These are phyloP conservation scores for Xylaria multiplex DNA, from an alignment of 2,329 filamentous ascomycete genomes.

Conservation along the genomic window DNA sequence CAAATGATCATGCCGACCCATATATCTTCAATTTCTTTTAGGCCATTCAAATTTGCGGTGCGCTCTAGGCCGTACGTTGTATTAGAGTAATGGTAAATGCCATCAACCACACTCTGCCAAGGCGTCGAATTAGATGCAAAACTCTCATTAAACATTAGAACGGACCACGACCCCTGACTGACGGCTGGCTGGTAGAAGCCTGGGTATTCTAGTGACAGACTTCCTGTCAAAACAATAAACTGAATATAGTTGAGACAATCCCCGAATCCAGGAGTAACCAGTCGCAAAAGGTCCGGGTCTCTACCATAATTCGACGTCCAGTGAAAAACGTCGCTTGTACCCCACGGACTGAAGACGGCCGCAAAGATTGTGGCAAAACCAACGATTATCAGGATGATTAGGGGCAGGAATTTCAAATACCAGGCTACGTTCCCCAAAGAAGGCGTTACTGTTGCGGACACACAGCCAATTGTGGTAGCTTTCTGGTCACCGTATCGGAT, in stretches of 20 bases:
- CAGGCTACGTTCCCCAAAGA: constrained; percentile 77
- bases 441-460: constrained; percentile 85
- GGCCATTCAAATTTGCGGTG: constrained; percentile 83
- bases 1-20: constrained; percentile 96
- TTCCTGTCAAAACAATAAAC: constrained; percentile 88
- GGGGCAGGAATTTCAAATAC: constrained; percentile 78
- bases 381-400: constrained; percentile 80
- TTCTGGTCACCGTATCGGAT: constrained; percentile 78
- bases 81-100: constrained; percentile 84
- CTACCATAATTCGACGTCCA: constrained; percentile 99
- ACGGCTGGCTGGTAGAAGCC: constrained; percentile 93
- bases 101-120: constrained; percentile 77
- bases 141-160: constrained; percentile 92
- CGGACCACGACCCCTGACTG: constrained; percentile 88
- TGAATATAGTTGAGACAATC: constrained; percentile 98
- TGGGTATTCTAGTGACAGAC: constrained; percentile 86
- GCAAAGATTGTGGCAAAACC: constrained; percentile 85
- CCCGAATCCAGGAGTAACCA: constrained; percentile 95
- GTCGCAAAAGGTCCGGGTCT: constrained; percentile 87
- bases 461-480: constrained; percentile 76
- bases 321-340: constrained; percentile 86
- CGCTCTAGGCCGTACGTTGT: constrained; percentile 78
- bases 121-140: constrained; percentile 77
- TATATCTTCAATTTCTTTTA: constrained; percentile 78
- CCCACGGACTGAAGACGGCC: constrained; percentile 92